phyloP scores from a whole-genome alignment of 2,329 filamentous ascomycete genomes.

The Microcera coccophila region DNA sequence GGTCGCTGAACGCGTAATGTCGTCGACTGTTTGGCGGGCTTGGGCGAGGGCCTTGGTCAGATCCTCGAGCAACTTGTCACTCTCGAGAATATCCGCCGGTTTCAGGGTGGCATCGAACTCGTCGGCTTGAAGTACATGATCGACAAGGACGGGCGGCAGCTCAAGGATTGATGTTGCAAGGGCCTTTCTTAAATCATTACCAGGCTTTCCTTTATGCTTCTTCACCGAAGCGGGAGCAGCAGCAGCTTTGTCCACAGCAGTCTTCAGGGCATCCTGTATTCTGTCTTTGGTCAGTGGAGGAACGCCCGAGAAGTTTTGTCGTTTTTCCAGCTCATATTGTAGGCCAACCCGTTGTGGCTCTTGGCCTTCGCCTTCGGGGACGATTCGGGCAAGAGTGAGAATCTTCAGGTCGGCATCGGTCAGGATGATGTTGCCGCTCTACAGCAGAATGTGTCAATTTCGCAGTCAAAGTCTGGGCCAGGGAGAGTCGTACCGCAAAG shows the following conservation, averaged over 20 bases:
- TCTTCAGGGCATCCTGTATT: constrained; percentile 64
- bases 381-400: constrained; percentile 72
- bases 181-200: constrained; percentile 73
- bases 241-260: constrained; percentile 57
- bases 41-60: constrained; percentile 66
- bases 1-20: constrained; percentile 61
- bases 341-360: constrained; percentile 75
- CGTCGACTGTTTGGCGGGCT: constrained; percentile 65
- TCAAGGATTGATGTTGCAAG: constrained; percentile 83
- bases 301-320: constrained; percentile 77
- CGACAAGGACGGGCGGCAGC: constrained; percentile 79
- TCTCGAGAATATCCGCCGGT: constrained; percentile 65
- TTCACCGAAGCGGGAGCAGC: constrained; percentile 47
- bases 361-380: constrained; percentile 76
- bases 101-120: constrained; percentile 66
- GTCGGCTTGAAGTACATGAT: constrained; percentile 72
- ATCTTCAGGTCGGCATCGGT: constrained; percentile 83
- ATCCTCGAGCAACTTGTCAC: constrained; percentile 59
- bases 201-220: constrained; percentile 68
- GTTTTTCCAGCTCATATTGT: constrained; percentile 73
- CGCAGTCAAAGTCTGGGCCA: background rate
- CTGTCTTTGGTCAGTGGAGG: constrained; percentile 72
- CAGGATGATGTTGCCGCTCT: constrained; percentile 90
- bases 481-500: too few species aligned
- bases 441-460: constrained; percentile 12